Base-by-base conservation (phyloP, 495 filamentous ascomycete species). In the Annulohypoxylon stygium region DNA sequence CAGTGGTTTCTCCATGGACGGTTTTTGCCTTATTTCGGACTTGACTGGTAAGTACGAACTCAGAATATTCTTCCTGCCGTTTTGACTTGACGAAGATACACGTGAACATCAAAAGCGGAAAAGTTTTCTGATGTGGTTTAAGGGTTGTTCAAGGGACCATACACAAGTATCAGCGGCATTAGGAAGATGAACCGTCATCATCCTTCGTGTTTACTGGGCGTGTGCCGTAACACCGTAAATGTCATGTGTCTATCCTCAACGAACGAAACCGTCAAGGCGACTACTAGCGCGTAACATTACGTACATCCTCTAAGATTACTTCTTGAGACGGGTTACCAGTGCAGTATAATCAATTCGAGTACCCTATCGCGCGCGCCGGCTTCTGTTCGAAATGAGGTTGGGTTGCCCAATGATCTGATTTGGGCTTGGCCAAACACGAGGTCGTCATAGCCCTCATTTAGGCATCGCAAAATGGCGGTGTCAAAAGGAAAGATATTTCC, bases 381-480 rank as follows among this genome's bases (percentile, higher is more conserved):
- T n/a, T 43, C 60, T 41, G 61, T 75, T 6, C 48, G 58, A 41
- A n/a, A 55, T 26, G 66, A 57, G 34, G 53, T 80, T 18, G 61
- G 72, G 55, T 41, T 83, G 1, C 79, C 81, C 12, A 69, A 79
- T 5, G 69, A 73, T 9, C 65, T 81, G 12, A 47, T 76, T 37
- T 68, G 72, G 50, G 80, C 78, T 37, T 83, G 78, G 79, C 57
- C 77, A 33, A 74, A 83, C 53, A 41, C 5, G 30, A 30, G 30
- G 30, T 79, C 8, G 65, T 81, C 14, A 77, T 81, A 57, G 67
- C 69, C n/a, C 60, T 81, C 12, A 57, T 75, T 0, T 74, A 71
- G 51, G 53, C 59, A 34, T 71, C 58, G 30, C 37, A 43, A 41
- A 72, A 54, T 20, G 65, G 64, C 10, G 59, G 62, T 23, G 55